Base-by-base conservation (phyloP, 305 asterid species). In the Solanum hybrid region DNA sequence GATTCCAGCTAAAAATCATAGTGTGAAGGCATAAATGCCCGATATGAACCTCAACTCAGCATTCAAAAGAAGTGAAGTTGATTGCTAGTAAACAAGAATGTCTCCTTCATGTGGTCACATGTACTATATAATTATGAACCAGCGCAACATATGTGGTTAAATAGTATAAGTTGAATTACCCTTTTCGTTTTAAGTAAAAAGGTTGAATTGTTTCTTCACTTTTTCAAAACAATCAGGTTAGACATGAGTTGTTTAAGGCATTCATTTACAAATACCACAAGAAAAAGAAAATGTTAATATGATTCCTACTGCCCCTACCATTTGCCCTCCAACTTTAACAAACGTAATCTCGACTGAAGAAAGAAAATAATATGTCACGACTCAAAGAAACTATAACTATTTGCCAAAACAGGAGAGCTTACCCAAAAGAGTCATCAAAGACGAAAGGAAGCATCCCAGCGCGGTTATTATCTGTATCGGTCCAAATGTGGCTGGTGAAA, bases 381-480 rank as follows among this genome's bases (percentile, higher is more conserved):
- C 6, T 27, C 1, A 3, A 3, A 27, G 73, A 31, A 82, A 82
- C 40, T 46, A 10, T 17, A 82, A 82, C 71, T 8, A 66, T 72
- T 87, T 87, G 32, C 78, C 29, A 88, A 75, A 88, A 75, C 3
- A 17, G 79, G 86, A 89, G 46, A 31, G 69, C 95, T 85, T 92
- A 97, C 98, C 99, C 97, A 88, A 97, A 97, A 35, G 98, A 93
- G 90, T 97, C 98, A 89, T 95, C 95, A 91, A 96, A 97, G 87
- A 97, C 99, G 85, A 97, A 96, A 22, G 98, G 99, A 89, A 97
- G 97, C 99, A 97, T 96, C 93, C 99, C 99, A 79, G 97, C 89
- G 13, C 99, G 99, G 87, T 94, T 86, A 40, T 93, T 94, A 91
- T 97, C 99, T 46, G 98, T 96, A 91, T 96, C 98, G 1, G 98